Percentiles rank a stretch among this genome's conserved stretches.
Evolutionary conservation across 192 early-diverging fungal genomes (phyloP).

Genomic region (Coemansia sp.): DNA sequence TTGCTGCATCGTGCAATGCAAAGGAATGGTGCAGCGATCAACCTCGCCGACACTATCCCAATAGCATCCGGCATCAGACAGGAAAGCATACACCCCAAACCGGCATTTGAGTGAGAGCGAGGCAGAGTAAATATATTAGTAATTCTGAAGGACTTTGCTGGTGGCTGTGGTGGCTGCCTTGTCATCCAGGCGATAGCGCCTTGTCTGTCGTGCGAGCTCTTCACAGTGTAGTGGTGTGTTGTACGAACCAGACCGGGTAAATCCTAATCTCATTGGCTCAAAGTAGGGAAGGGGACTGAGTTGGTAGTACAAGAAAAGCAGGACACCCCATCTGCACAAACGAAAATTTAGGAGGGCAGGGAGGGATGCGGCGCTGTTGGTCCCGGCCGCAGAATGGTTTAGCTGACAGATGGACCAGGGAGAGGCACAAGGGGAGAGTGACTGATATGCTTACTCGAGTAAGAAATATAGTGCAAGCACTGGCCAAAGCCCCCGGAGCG

Average conservation of each 20-base stretch:
- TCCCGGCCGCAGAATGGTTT: neutral
- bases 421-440: neutral
- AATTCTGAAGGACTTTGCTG: neutral
- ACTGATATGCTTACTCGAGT: slow-evolving; percentile 4
- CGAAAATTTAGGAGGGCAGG: neutral
- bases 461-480: neutral
- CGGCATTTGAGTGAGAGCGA: neutral
- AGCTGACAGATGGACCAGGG: slow-evolving; percentile 3
- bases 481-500: neutral
- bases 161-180: neutral
- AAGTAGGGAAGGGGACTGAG: neutral
- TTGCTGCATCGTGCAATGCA: slow-evolving; percentile 1
- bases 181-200: neutral
- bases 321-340: neutral
- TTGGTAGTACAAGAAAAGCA: neutral
- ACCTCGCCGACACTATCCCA: neutral
- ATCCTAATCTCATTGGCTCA: neutral
- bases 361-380: slow-evolving; percentile 3
- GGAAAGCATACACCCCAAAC: slow-evolving; percentile 1
- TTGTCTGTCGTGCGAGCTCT: neutral
- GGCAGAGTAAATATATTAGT: neutral
- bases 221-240: neutral
- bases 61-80: neutral
- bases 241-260: neutral
- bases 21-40: slow-evolving; percentile 11